These are phyloP conservation scores for Nemania diffusa DNA, from an alignment of 2,329 filamentous ascomycete genomes.

Conservation along the genomic window DNA sequence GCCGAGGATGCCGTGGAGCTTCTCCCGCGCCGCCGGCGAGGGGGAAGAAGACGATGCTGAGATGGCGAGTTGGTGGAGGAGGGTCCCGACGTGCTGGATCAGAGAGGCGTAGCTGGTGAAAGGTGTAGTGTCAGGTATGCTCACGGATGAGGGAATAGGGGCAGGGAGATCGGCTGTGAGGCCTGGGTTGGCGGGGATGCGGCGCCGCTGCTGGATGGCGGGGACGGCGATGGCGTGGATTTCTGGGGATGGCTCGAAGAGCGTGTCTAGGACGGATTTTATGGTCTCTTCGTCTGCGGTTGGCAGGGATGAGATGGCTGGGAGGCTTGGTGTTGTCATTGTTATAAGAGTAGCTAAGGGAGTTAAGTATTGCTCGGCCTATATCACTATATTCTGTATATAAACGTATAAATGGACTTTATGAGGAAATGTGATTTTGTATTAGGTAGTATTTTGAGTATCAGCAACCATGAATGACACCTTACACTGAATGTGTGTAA, in stretches of 20 bases:
- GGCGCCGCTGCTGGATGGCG: slow-evolving; percentile 60
- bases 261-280: slow-evolving; percentile 72
- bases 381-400: too few relatives aligned
- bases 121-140: slow-evolving; percentile 59
- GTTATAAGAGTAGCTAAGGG: background rate
- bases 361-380: background rate
- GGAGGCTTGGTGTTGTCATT: slow-evolving; percentile 57
- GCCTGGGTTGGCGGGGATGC: slow-evolving; percentile 70
- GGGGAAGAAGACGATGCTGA: slow-evolving; percentile 30
- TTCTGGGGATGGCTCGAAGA: slow-evolving; percentile 84
- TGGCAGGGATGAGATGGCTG: slow-evolving; percentile 66
- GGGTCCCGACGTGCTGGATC: slow-evolving; percentile 71
- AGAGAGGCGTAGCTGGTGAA: slow-evolving; percentile 77
- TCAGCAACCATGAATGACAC: background rate
- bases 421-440: background rate
- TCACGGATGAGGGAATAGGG: slow-evolving; percentile 64
- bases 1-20: slow-evolving; percentile 77
- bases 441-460: background rate
- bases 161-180: slow-evolving; percentile 87
- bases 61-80: slow-evolving; percentile 66
- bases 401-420: background rate
- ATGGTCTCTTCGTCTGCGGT: slow-evolving; percentile 66
- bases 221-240: slow-evolving; percentile 79
- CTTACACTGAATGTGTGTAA: background rate
- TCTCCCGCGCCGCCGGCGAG: slow-evolving; percentile 57